Base-by-base conservation (phyloP, 2,329 filamentous ascomycete species). In the Neofusicoccum ribis region DNA sequence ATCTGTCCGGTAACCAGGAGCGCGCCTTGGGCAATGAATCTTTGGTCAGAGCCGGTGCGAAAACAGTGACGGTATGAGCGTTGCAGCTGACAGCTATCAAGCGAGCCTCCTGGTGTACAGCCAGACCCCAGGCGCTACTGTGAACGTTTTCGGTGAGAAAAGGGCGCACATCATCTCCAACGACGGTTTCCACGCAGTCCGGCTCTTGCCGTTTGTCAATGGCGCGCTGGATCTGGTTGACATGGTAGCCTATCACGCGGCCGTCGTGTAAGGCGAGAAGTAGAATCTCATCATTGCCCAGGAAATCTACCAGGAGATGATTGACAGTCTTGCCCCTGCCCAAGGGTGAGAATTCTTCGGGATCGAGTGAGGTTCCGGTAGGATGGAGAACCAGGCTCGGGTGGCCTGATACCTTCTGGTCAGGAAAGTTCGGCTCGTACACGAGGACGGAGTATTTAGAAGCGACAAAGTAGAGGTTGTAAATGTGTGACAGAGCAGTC, bases 1-100 rank as follows among this genome's bases (percentile, higher is more conserved):
- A 56, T 14, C 61, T 44, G 23, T 64, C 41, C 7, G 41, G 17
- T 41, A 47, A 20, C 52, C 63, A 65, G 9, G 43, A 47, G 23
- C 37, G 37, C 2, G 34, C n/a, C 12, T 61, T 39, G 14, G 59
- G 46, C 7, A 34, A 12, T 43, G 41, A n/a, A 14, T 64, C 63
- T 37, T 71, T 59, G 47, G 79, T 75, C 61, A 89, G 78, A 0
- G 84, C 86, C 70, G 87, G 86, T 14, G 86, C 85, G 70, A 87
- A 85, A 0, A 90, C 80, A 3, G 82, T 84, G 34, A 91, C 83
- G 15, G 80, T 72, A 23, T 82, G 80, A 0, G 84, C 85, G 74
- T 99, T 99, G 0, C 91, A 88, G 70, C 91, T 91, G 44, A 96
- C 89, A 0, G 94, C 95, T 68, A 99, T 90, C 67, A 97, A 81